Percentiles rank a stretch among this genome's conserved stretches.
phyloP scores from a whole-genome alignment of 805 yeast species.

The Starmera amethionina region DNA sequence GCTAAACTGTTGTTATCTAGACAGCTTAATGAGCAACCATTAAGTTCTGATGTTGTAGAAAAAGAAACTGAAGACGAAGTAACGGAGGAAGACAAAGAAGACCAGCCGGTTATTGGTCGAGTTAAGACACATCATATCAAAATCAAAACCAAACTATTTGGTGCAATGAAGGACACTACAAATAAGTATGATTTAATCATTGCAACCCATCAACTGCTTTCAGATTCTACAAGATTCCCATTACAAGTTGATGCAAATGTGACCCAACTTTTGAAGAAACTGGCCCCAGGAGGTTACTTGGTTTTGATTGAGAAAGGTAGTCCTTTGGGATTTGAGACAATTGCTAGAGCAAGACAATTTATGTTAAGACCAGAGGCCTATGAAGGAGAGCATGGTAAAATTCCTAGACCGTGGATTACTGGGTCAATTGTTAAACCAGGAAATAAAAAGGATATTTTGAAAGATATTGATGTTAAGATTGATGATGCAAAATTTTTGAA shows the following conservation, averaged over 20 bases:
- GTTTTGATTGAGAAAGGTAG: conserved; percentile 83
- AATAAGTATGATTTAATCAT: conserved; percentile 72
- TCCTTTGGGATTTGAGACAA: conserved; percentile 77
- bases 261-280: conserved; percentile 44
- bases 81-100: conserved; percentile 3
- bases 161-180: conserved; percentile 33
- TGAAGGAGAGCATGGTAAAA: conserved; percentile 44
- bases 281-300: conserved; percentile 73
- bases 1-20: conserved; percentile 71
- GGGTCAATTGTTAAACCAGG: conserved; percentile 30
- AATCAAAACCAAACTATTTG: conserved; percentile 45
- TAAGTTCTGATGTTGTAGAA: neutral
- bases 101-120: conserved; percentile 26
- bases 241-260: conserved; percentile 61
- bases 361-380: conserved; percentile 78
- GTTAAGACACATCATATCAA: conserved; percentile 49
- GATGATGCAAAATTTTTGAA: conserved; percentile 18
- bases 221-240: conserved; percentile 53
- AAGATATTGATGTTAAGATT: conserved; percentile 15
- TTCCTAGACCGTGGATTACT: conserved; percentile 59
- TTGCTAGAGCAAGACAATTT: conserved; percentile 85
- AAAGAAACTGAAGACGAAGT: conserved; percentile 6
- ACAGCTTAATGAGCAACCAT: conserved; percentile 41
- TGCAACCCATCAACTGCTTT: conserved; percentile 68
- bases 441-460: conserved; percentile 3